These are phyloP conservation scores for Fusarium palustre DNA, from an alignment of 2,329 filamentous ascomycete species.

Conservation along the genomic window DNA sequence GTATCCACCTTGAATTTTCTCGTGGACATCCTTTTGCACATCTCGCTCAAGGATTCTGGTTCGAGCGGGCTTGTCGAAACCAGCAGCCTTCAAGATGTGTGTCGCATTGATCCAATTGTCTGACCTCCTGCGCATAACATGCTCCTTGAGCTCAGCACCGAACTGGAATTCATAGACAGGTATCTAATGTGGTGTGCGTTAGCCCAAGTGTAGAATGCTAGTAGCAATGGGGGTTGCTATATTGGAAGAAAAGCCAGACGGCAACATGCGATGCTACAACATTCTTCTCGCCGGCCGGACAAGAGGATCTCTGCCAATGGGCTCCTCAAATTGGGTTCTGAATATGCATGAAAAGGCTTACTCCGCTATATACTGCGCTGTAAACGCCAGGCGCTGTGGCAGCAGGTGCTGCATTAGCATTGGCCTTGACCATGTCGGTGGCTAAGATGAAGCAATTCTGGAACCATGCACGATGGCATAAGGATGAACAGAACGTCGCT, in stretches of 20 bases:
- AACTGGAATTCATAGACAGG: slow-evolving; percentile 96
- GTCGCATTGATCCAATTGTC: slow-evolving; percentile 99
- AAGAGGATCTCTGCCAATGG: not conserved
- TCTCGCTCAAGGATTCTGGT: slow-evolving; percentile 96
- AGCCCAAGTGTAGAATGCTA: not conserved
- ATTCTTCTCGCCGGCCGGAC: not conserved
- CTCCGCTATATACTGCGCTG: slow-evolving; percentile 76
- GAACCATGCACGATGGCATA: slow-evolving; percentile 33
- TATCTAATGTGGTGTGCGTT: slow-evolving; percentile 67
- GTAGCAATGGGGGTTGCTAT: slow-evolving; percentile 1
- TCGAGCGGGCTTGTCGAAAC: slow-evolving; percentile 95
- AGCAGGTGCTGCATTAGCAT: slow-evolving; percentile 45
- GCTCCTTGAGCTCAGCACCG: slow-evolving; percentile 78
- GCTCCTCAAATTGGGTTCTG: not conserved
- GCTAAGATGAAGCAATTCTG: slow-evolving; percentile 39
- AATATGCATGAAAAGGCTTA: slow-evolving; percentile 55
- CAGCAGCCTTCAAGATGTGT: slow-evolving; percentile 95
- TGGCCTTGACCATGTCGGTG: slow-evolving; percentile 62
- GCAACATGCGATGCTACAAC: slow-evolving; percentile 9
- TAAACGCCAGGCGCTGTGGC: slow-evolving; percentile 65
- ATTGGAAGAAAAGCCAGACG: not conserved
- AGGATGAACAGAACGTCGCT: slow-evolving; percentile 3
- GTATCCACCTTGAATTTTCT: slow-evolving; percentile 98
- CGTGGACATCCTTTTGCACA: slow-evolving; percentile 94
- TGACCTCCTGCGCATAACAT: slow-evolving; percentile 94